Evolutionary conservation across 2,329 filamentous ascomycete species (phyloP).

Genomic region (Decorospora gaudefroyi): DNA sequence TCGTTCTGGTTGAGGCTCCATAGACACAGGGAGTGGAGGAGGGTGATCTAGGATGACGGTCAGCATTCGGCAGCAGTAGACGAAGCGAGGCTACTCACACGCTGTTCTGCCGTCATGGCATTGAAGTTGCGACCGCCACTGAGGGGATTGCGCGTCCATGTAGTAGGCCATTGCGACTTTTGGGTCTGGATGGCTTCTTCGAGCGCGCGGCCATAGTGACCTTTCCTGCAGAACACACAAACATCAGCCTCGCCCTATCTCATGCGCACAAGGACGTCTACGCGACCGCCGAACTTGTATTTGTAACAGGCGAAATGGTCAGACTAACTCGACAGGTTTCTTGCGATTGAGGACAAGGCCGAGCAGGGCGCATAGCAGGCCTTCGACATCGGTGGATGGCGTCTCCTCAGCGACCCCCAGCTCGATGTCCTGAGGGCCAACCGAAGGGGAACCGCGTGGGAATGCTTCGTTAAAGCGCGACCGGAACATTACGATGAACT

Average conservation of each 20-base stretch:
- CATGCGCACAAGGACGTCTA: slow-evolving; percentile 4
- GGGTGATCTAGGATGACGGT: slow-evolving; percentile 65
- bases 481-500: slow-evolving; percentile 99
- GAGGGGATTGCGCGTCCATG: slow-evolving; percentile 85
- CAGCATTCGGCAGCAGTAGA: slow-evolving; percentile 19
- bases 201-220: slow-evolving; percentile 88
- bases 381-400: slow-evolving; percentile 84
- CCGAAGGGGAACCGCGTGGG: slow-evolving; percentile 81
- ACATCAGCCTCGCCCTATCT: slow-evolving; percentile 38
- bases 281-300: slow-evolving; percentile 29
- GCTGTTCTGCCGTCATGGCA: slow-evolving; percentile 77
- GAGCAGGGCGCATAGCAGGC: slow-evolving; percentile 85
- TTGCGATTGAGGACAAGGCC: slow-evolving; percentile 92
- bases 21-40: slow-evolving; percentile 80
- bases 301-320: slow-evolving; percentile 21
- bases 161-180: slow-evolving; percentile 82
- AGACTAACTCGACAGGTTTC: slow-evolving; percentile 93
- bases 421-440: slow-evolving; percentile 95
- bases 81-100: slow-evolving; percentile 62
- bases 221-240: slow-evolving; percentile 63
- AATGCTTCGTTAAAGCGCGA: slow-evolving; percentile 90
- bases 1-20: slow-evolving; percentile 93
- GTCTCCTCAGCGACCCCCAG: slow-evolving; percentile 75
- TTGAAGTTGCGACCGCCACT: slow-evolving; percentile 80
- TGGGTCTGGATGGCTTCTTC: slow-evolving; percentile 90